These are phyloP conservation scores for Euphorbia schlechtendalii DNA, from an alignment of 441 rosid species.

Conservation along the genomic window DNA sequence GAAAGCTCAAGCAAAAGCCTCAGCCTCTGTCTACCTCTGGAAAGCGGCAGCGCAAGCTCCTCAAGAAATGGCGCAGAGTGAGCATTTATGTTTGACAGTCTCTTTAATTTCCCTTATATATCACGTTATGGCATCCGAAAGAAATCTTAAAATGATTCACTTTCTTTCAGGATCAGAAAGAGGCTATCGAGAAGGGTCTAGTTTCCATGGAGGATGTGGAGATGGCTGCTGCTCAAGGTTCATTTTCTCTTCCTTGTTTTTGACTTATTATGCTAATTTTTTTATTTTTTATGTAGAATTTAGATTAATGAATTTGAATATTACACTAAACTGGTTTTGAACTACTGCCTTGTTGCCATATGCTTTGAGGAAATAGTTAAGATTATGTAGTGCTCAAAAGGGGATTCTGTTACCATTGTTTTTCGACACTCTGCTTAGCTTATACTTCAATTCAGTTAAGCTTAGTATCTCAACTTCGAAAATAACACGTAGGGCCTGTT, in stretches of 20 bases:
- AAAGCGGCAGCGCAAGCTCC: conserved; percentile 70
- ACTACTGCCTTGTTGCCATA: background rate
- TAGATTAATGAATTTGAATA: background rate
- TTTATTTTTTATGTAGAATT: background rate
- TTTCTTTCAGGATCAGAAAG: conserved; percentile 59
- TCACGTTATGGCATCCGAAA: background rate
- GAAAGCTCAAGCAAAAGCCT: conserved; percentile 45
- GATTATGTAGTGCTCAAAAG: background rate
- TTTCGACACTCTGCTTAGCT: background rate
- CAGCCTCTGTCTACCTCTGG: conserved; percentile 51
- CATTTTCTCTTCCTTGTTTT: conserved; percentile 22
- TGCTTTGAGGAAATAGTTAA: background rate
- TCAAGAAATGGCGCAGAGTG: conserved; percentile 69
- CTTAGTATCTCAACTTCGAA: background rate
- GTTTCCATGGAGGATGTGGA: conserved; percentile 69
- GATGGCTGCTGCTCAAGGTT: conserved; percentile 46
- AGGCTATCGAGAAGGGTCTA: conserved; percentile 57
- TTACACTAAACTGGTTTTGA: background rate
- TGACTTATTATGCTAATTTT: background rate
- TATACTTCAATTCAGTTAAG: background rate
- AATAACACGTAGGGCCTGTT: too few species aligned
- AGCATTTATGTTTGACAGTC: background rate
- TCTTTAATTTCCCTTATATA: background rate
- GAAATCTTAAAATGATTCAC: background rate
- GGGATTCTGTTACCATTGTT: too few species aligned